Evolutionary conservation across 2,329 filamentous ascomycete genomes (phyloP).

Genomic region (Fusarium nisikadoi): DNA sequence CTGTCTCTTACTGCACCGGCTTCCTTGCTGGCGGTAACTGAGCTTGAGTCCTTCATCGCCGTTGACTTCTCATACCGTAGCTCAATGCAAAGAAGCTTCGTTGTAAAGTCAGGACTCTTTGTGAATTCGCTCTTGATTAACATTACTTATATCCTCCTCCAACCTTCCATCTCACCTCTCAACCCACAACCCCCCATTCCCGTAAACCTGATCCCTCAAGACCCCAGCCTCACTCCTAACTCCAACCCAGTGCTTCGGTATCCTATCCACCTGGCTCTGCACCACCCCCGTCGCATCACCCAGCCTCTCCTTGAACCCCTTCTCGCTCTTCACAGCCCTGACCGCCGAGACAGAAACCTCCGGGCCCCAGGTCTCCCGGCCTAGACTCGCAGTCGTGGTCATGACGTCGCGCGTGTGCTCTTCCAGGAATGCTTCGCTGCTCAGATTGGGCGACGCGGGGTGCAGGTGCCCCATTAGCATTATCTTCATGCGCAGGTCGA

Average conservation of each 20-base stretch:
- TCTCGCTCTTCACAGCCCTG: slow-evolving; percentile 53
- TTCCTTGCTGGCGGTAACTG: background rate
- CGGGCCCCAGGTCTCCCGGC: slow-evolving; percentile 58
- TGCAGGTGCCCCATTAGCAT: slow-evolving; percentile 71
- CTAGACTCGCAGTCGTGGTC: slow-evolving; percentile 58
- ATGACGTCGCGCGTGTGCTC: slow-evolving; percentile 54
- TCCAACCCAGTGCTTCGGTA: slow-evolving; percentile 69
- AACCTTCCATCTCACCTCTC: slow-evolving; percentile 26
- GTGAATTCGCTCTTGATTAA: no score
- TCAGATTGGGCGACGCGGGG: slow-evolving; percentile 30
- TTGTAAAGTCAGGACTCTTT: no score
- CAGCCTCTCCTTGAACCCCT: slow-evolving; percentile 57
- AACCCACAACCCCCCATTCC: slow-evolving; percentile 63
- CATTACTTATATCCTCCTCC: background rate
- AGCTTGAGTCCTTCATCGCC: background rate
- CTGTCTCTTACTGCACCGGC: background rate
- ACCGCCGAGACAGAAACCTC: slow-evolving; percentile 52
- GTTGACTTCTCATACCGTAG: no score
- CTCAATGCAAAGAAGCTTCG: no score
- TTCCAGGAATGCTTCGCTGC: slow-evolving; percentile 42
- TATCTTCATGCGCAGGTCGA: slow-evolving; percentile 60
- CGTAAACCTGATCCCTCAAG: slow-evolving; percentile 60
- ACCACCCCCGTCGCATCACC: slow-evolving; percentile 60
- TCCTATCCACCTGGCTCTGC: slow-evolving; percentile 65
- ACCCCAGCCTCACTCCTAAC: slow-evolving; percentile 62